These are phyloP conservation scores for Exophiala aquamarina DNA, from an alignment of 2,329 filamentous ascomycete genomes.

Conservation along the genomic window DNA sequence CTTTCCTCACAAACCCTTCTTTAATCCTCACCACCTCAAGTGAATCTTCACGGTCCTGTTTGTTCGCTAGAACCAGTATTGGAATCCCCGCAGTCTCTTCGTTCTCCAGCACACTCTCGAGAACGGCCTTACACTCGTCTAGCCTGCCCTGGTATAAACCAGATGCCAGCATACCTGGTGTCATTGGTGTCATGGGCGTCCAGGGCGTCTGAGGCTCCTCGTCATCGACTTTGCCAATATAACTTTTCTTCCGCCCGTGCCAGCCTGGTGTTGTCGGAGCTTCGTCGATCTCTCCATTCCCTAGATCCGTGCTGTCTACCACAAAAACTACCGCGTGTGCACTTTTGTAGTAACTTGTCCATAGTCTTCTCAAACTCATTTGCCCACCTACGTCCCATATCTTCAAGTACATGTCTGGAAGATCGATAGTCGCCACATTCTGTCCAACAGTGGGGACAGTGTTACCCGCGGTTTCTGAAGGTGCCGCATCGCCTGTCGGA, in stretches of 20 bases:
- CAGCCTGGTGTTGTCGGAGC: constrained; percentile 20
- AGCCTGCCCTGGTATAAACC: constrained; percentile 56
- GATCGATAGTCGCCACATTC: constrained; percentile 87
- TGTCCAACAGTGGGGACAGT: constrained; percentile 97
- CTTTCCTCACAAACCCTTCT: constrained; percentile 90
- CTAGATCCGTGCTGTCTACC: constrained; percentile 91
- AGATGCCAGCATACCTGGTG: constrained; percentile 26
- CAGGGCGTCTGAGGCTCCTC: constrained; percentile 37
- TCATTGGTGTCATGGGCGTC: constrained; percentile 38
- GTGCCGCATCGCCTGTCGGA: constrained; percentile 36
- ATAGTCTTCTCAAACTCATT: constrained; percentile 80
- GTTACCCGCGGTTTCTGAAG: constrained; percentile 69
- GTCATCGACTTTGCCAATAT: constrained; percentile 22
- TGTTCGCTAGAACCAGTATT: constrained; percentile 89
- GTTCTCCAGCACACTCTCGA: constrained; percentile 86
- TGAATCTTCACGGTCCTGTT: constrained; percentile 96
- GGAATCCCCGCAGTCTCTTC: constrained; percentile 89
- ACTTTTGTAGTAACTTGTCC: constrained; percentile 92
- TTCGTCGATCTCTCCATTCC: constrained; percentile 62
- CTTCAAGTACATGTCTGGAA: constrained; percentile 95
- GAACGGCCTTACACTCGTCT: constrained; percentile 83
- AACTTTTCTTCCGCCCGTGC: constrained; percentile 28
- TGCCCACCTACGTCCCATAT: constrained; percentile 98
- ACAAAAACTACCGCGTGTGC: constrained; percentile 98
- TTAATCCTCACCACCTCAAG: constrained; percentile 97